phyloP scores from a whole-genome alignment of 2,329 filamentous ascomycete species.

The Xylogone sp. region DNA sequence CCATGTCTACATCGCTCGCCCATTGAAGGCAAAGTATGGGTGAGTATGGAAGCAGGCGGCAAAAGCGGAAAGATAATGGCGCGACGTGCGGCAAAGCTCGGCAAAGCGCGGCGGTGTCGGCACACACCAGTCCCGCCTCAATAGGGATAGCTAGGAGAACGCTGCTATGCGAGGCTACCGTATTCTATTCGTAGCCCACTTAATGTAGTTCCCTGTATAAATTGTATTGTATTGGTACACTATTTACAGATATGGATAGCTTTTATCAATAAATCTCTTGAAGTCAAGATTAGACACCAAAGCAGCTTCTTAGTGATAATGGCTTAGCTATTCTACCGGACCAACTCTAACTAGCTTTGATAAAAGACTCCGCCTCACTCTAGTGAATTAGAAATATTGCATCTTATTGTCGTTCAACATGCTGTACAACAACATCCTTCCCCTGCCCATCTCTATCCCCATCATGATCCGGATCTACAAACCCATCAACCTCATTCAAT shows the following conservation, averaged over 20 bases:
- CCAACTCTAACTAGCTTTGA: no score
- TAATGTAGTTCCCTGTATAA: no score
- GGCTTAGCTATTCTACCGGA: no score
- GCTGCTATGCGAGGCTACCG: not conserved
- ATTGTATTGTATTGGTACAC: no score
- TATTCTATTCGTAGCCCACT: not conserved
- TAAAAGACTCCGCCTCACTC: no score
- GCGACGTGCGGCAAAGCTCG: not conserved
- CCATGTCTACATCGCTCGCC: not conserved
- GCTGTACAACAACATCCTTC: not conserved
- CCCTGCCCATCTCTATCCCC: not conserved
- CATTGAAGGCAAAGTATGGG: not conserved
- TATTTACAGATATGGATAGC: not conserved
- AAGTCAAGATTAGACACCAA: no score
- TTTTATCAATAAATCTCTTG: no score
- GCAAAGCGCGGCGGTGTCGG: not conserved
- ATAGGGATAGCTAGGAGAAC: not conserved
- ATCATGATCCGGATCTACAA: not conserved
- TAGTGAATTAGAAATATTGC: no score
- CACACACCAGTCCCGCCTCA: not conserved
- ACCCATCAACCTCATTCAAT: conserved; percentile 4
- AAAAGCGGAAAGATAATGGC: not conserved
- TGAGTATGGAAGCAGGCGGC: not conserved
- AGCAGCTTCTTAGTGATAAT: no score
- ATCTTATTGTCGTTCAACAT: not conserved